Percentiles rank a stretch among this genome's conserved stretches.
Conservation (phyloP, 1,284 basidiomycete genomes). For the Fomitopsis palustris region DNA sequence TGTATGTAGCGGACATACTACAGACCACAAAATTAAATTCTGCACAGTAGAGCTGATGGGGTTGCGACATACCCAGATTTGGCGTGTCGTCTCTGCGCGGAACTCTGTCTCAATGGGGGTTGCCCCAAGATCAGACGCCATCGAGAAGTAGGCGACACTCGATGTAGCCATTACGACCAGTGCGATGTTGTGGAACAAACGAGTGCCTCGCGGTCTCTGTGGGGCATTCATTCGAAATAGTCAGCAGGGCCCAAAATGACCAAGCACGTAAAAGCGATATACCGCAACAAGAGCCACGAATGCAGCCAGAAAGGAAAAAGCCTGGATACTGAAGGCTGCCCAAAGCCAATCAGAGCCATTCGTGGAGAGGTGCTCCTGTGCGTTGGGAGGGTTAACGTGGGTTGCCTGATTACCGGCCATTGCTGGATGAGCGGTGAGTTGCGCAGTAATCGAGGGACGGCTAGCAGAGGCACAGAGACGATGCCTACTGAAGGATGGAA, state of each 20-base stretch:
- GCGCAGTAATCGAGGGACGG: not conserved
- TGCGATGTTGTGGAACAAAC: slow-evolving; percentile 23
- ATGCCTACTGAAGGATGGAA: not conserved
- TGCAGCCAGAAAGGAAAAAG: slow-evolving; percentile 11
- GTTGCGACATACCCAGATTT: slow-evolving; percentile 20
- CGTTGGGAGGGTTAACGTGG: slow-evolving; percentile 16
- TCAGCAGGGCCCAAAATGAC: not conserved
- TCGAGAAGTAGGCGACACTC: slow-evolving; percentile 23
- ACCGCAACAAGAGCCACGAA: slow-evolving; percentile 12
- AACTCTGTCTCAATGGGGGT: slow-evolving; percentile 20
- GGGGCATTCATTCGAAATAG: not conserved
- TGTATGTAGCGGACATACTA: slow-evolving; percentile 48
- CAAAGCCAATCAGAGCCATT: slow-evolving; percentile 22
- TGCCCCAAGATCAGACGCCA: slow-evolving; percentile 23
- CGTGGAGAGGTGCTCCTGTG: slow-evolving; percentile 15
- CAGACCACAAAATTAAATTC: not conserved
- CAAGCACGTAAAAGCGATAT: not conserved
- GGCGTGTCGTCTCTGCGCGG: slow-evolving; percentile 17
- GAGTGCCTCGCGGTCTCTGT: slow-evolving; percentile 19
- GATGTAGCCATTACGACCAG: slow-evolving; percentile 18
- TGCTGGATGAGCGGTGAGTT: not conserved
- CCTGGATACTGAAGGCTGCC: slow-evolving; percentile 20
- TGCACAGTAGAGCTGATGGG: not conserved
- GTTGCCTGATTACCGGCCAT: slow-evolving; percentile 12
- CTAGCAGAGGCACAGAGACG: not conserved